Conservation (phyloP, 1,284 basidiomycete genomes). For the Anthracocystis setariae region DNA sequence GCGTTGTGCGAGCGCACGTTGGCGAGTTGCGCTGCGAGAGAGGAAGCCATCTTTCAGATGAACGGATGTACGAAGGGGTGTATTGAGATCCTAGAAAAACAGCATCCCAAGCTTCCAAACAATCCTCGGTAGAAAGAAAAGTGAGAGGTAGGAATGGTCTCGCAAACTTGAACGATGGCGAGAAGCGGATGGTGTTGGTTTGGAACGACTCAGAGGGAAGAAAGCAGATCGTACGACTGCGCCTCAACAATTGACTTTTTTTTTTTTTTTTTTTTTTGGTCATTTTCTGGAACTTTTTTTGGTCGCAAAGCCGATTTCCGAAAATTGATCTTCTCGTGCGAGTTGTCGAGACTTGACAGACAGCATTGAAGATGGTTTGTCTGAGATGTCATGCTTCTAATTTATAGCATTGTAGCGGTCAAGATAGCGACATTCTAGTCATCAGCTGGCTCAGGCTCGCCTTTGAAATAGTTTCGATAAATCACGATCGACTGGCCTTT, state of each 20-base stretch:
- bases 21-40: constrained; percentile 84
- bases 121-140: not conserved
- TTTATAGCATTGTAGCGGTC: not conserved
- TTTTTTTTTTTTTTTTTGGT: too few relatives aligned
- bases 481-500: constrained; percentile 41
- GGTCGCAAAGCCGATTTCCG: constrained; percentile 10
- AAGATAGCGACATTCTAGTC: too few relatives aligned
- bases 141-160: not conserved
- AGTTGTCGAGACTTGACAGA: too few relatives aligned
- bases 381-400: not conserved
- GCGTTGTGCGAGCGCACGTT: constrained; percentile 83
- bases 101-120: constrained; percentile 18
- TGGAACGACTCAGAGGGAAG: not conserved
- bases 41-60: constrained; percentile 73
- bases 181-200: constrained; percentile 4
- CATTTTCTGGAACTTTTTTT: too few relatives aligned
- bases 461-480: constrained; percentile 48
- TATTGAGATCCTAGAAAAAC: not conserved
- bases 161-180: not conserved
- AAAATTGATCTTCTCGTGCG: constrained; percentile 21
- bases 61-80: not conserved
- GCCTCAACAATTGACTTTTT: not conserved
- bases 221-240: not conserved
- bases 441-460: constrained; percentile 40
- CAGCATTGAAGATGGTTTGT: not conserved